These are phyloP conservation scores for Rehmannia glutinosa DNA, from an alignment of 257 asterid species.

Conservation along the genomic window DNA sequence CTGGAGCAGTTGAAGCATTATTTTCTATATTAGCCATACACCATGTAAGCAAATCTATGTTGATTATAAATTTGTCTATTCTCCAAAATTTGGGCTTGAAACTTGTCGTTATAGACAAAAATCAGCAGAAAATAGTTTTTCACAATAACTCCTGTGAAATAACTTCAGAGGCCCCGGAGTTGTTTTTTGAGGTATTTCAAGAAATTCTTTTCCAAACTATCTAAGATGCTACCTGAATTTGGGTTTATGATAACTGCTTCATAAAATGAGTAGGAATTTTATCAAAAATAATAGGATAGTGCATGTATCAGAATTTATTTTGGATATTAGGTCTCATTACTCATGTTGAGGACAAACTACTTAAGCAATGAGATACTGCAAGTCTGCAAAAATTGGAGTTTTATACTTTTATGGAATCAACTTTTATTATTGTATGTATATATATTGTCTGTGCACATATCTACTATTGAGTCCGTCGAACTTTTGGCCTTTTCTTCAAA, in stretches of 20 bases:
- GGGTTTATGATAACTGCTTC: background rate
- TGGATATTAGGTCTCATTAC: background rate
- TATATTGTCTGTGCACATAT: too few relatives aligned
- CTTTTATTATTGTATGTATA: too few relatives aligned
- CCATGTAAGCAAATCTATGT: conserved; percentile 47
- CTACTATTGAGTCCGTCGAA: too few relatives aligned
- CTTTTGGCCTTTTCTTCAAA: too few relatives aligned
- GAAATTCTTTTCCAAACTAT: background rate
- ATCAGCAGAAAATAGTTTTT: too few relatives aligned
- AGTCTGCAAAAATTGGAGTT: too few relatives aligned
- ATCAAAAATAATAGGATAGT: background rate
- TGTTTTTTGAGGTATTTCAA: background rate
- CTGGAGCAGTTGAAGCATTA: conserved; percentile 96
- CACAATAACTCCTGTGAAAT: background rate
- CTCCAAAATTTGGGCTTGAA: background rate
- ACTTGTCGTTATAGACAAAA: too few relatives aligned
- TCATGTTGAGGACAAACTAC: background rate
- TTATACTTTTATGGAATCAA: too few relatives aligned
- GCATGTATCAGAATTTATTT: background rate
- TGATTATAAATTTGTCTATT: background rate
- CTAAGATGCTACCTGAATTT: background rate
- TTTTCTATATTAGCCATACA: conserved; percentile 71
- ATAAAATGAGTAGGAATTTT: too few relatives aligned
- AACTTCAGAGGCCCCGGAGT: background rate
- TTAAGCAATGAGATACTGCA: background rate